Conservation (phyloP, 495 filamentous ascomycete species). For the Cladorrhinum samala region DNA sequence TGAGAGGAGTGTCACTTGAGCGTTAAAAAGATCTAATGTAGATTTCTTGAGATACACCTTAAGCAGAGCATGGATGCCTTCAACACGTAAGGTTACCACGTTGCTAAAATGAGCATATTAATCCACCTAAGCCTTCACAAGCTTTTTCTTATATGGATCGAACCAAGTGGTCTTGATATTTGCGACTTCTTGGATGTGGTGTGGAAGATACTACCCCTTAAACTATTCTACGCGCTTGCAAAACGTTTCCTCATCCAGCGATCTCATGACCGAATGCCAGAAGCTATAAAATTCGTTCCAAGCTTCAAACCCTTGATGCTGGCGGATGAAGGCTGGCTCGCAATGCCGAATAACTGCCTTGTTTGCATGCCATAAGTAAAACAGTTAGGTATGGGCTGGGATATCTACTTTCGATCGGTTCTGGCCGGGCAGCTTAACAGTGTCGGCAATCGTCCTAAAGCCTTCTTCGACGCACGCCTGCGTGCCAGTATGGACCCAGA, state of each 20-base stretch:
- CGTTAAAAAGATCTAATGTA: no score
- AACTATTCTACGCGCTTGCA: not conserved
- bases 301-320: not conserved
- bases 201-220: not conserved
- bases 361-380: no score
- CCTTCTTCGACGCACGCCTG: conserved; percentile 31
- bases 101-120: not conserved
- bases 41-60: not conserved
- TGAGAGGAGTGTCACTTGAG: no score
- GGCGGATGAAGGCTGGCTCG: no score
- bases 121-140: not conserved
- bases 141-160: not conserved
- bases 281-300: not conserved
- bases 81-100: not conserved
- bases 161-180: not conserved
- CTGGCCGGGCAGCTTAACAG: conserved; percentile 28
- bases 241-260: not conserved
- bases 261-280: not conserved
- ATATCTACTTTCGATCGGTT: conserved; percentile 32
- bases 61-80: not conserved
- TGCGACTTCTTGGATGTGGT: not conserved
- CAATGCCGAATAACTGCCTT: no score
- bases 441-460: conserved; percentile 34
- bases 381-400: no score
- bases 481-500: conserved; percentile 36